phyloP scores from a whole-genome alignment of 2,329 filamentous ascomycete genomes.

The Mariannaea elegans region DNA sequence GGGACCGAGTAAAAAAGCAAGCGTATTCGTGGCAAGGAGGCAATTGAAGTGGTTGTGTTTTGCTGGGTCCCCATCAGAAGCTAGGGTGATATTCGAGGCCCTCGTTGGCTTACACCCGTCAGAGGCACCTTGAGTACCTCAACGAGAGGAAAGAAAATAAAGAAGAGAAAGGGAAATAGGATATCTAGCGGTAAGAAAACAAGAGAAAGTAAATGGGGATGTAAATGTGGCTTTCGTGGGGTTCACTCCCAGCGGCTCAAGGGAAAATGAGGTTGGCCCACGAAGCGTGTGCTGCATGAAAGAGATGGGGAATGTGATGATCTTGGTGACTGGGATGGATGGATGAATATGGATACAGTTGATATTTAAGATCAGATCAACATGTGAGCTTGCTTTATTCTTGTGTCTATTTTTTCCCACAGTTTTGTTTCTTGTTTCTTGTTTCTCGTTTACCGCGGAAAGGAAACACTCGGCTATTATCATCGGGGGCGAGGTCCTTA shows the following conservation, averaged over 20 bases:
- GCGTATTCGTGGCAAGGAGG: not conserved
- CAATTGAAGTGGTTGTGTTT: not conserved
- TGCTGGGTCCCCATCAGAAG: too few relatives aligned
- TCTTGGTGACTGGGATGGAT: not conserved
- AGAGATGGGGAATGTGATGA: not conserved
- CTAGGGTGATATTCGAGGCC: not conserved
- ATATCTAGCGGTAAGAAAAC: not conserved
- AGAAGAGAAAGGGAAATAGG: not conserved
- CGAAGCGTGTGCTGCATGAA: not conserved
- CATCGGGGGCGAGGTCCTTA: not conserved
- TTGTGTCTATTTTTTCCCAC: not conserved
- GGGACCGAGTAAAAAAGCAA: not conserved
- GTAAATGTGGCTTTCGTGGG: not conserved
- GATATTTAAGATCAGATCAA: slow-evolving; percentile 3
- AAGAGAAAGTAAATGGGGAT: too few relatives aligned
- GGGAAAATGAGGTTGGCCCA: not conserved
- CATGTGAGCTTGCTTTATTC: not conserved
- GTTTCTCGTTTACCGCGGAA: not conserved
- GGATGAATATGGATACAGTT: not conserved
- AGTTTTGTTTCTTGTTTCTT: not conserved
- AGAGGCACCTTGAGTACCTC: too few relatives aligned
- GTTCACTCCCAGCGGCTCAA: not conserved
- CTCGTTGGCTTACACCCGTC: not conserved
- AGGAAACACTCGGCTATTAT: not conserved
- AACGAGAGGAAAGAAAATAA: too few relatives aligned